Percentiles rank a stretch among this genome's conserved stretches.
Conservation (phyloP, 352 stramenopile genomes). For the Pythium graminicola region DNA sequence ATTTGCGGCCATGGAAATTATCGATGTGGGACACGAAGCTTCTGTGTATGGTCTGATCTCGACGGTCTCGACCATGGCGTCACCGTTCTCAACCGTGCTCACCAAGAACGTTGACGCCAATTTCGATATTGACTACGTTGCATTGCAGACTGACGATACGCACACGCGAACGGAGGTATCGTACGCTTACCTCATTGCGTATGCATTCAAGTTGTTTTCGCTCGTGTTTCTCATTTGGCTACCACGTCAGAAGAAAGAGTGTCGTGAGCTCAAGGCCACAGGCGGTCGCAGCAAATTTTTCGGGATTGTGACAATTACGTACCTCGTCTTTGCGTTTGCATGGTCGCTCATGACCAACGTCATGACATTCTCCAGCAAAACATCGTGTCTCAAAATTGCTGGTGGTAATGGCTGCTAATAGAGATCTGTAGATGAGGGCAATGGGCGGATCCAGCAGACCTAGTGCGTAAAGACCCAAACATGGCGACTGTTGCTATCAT, state of each 20-base stretch:
- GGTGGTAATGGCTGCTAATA: slow-evolving; percentile 22
- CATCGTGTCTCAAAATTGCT: slow-evolving; percentile 26
- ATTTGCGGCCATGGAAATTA: slow-evolving; percentile 26
- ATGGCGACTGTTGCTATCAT: no score
- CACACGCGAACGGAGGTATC: slow-evolving; percentile 23
- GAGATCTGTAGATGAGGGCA: no score
- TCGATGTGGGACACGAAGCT: slow-evolving; percentile 25
- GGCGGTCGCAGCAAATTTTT: slow-evolving; percentile 18
- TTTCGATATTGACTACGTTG: slow-evolving; percentile 20
- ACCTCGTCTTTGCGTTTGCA: slow-evolving; percentile 22
- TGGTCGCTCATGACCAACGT: slow-evolving; percentile 33
- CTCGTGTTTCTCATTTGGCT: slow-evolving; percentile 28
- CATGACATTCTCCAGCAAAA: slow-evolving; percentile 28
- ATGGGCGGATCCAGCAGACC: no score
- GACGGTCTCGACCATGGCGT: slow-evolving; percentile 24
- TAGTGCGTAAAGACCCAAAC: no score
- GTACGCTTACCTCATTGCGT: slow-evolving; percentile 25
- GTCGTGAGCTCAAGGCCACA: slow-evolving; percentile 24
- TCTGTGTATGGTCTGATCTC: slow-evolving; percentile 28
- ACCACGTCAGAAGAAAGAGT: slow-evolving; percentile 28
- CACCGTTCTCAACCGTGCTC: slow-evolving; percentile 25
- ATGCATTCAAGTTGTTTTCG: slow-evolving; percentile 23
- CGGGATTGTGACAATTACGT: slow-evolving; percentile 18
- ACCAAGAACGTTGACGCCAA: slow-evolving; percentile 25
- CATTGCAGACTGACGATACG: slow-evolving; percentile 16